Evolutionary conservation across 192 early-diverging fungal species (phyloP).

Genomic region (Umbelopsis sp.): DNA sequence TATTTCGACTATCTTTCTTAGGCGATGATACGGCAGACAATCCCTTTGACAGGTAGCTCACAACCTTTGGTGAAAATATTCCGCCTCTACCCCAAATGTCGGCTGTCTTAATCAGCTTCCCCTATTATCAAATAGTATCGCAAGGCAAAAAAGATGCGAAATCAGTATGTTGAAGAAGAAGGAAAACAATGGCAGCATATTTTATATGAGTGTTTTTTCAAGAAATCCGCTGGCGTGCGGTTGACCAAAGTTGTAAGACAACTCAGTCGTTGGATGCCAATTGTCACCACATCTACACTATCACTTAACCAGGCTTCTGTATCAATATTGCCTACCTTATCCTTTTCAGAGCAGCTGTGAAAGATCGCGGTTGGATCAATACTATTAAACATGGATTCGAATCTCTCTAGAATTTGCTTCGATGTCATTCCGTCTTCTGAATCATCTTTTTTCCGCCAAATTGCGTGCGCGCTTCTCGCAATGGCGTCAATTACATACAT

Average conservation of each 20-base stretch:
- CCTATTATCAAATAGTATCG: slow-evolving; percentile 27
- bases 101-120: slow-evolving; percentile 43
- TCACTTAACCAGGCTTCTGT: background rate
- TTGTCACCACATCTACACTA: background rate
- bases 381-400: slow-evolving; percentile 33
- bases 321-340: slow-evolving; percentile 38
- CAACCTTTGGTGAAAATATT: slow-evolving; percentile 34
- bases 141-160: slow-evolving; percentile 14
- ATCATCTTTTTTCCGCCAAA: slow-evolving; percentile 37
- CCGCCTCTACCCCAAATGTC: slow-evolving; percentile 42
- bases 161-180: background rate
- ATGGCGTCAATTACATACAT: slow-evolving; percentile 66
- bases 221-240: background rate
- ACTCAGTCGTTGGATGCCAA: background rate
- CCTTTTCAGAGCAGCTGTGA: slow-evolving; percentile 28
- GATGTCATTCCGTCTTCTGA: background rate
- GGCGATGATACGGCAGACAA: background rate
- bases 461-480: slow-evolving; percentile 43
- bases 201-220: background rate
- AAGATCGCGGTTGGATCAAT: background rate
- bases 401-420: slow-evolving; percentile 30
- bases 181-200: background rate
- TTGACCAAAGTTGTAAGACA: background rate
- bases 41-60: slow-evolving; percentile 28
- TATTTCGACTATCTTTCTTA: background rate